Evolutionary conservation across 208 protist species (phyloP), one percentile per base, ranked within the genome.

Genomic region (Crithidia acanthocephali): DNA sequence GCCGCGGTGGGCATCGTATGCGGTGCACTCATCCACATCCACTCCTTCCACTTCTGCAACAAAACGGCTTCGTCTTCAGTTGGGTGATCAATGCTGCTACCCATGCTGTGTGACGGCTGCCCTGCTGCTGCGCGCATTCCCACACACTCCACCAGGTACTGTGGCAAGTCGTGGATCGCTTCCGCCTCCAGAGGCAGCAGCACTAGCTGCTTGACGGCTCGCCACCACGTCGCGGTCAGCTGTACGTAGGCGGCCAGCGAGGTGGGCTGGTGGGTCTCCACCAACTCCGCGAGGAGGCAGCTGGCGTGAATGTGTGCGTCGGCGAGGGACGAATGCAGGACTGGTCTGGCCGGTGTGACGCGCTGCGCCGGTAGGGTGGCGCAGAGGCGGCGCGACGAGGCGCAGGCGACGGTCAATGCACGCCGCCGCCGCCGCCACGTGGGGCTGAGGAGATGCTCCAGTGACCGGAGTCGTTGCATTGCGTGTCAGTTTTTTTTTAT

Each of bases 11-110:
- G 71, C 37, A 65, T 51, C 7, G 35, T 65, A 47, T 63, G 44
- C 6, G 71, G 71, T 2, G 30, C 37, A 47, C 71, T 76, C 27
- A 61, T 60, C 71, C 71, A 76, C 48, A 76, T 56, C 71, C 71
- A 76, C 25, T 44, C 62, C 32, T 76, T 63, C 71, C 71, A 76
- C 28, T 70, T 11, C 42, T 69, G 63, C 56, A 70, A 44, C 47
- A 71, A 7, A 44, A 42, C 47, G 0, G 63, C 53, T n/a, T 40
- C 35, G 6, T 61, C 55, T n/a, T 53, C 32, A 18, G 22, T 44
- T 27, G 59, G 23, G n/a, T 44, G 22, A 10, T 5, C 20, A 2
- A 33, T 40, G 20, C 30, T n/a, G 23, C 52, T 8, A 25, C 52
- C 23, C 22, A 4, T 28, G 7, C 2, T 28, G 7, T 30, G 23